phyloP scores from a whole-genome alignment of 106 monocot species.

The Acorus gramineus region DNA sequence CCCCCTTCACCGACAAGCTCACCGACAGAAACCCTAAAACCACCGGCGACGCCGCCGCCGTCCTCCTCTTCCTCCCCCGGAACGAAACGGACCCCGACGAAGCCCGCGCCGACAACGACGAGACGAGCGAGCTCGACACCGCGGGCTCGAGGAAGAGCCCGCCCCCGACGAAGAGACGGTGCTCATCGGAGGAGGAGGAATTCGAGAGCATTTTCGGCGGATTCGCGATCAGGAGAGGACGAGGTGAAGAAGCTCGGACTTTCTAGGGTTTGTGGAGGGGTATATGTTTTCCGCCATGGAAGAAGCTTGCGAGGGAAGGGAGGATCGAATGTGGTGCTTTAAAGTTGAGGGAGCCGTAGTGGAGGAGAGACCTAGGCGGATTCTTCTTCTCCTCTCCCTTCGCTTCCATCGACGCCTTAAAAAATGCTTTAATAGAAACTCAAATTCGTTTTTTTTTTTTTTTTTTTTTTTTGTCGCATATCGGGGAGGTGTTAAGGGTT shows the following conservation, averaged over 20 bases:
- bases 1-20: conserved; percentile 73
- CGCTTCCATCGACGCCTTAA: conserved; percentile 12
- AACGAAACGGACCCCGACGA: conserved; percentile 1
- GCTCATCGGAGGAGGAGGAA: too few relatives aligned
- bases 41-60: too few relatives aligned
- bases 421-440: not conserved
- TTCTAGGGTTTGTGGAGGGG: too few relatives aligned
- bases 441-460: too few relatives aligned
- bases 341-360: too few relatives aligned
- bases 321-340: not conserved
- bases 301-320: not conserved
- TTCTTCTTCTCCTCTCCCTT: conserved; percentile 6
- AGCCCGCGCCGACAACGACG: conserved; percentile 16
- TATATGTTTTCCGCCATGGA: not conserved
- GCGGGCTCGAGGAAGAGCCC: conserved; percentile 57
- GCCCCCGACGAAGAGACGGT: conserved; percentile 9
- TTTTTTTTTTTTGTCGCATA: too few relatives aligned
- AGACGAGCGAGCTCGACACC: conserved; percentile 20
- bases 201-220: too few relatives aligned
- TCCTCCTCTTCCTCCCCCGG: not conserved
- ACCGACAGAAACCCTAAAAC: conserved; percentile 48
- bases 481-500: too few relatives aligned
- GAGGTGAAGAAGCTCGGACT: too few relatives aligned
- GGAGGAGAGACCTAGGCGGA: not conserved
- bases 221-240: too few relatives aligned